These are phyloP conservation scores for Ceratocystis destructans DNA, from an alignment of 2,329 filamentous ascomycete genomes.

Conservation along the genomic window DNA sequence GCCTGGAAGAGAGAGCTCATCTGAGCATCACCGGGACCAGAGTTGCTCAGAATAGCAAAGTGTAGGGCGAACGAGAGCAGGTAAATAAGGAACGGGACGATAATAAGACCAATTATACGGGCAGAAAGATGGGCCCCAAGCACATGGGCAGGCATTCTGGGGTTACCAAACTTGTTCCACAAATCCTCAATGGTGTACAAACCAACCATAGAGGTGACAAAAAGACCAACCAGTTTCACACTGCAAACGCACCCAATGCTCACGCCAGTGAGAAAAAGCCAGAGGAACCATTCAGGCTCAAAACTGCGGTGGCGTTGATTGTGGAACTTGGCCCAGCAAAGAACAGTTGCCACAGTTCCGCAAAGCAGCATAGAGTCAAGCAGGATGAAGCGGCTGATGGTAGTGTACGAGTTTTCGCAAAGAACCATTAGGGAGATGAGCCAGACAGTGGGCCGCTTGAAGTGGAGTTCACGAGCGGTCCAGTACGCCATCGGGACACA, in stretches of 20 bases:
- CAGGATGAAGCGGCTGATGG: conserved; percentile 95
- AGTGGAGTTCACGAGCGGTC: conserved; percentile 80
- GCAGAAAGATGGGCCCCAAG: conserved; percentile 67
- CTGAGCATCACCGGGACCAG: conserved; percentile 93
- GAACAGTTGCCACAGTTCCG: conserved; percentile 93
- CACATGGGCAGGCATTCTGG: conserved; percentile 72
- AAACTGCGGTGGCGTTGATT: conserved; percentile 75
- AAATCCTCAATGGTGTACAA: conserved; percentile 93
- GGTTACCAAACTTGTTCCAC: conserved; percentile 94
- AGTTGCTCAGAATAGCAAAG: conserved; percentile 85
- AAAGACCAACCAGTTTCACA: conserved; percentile 95
- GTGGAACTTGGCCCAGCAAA: conserved; percentile 97
- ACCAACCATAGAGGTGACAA: conserved; percentile 87
- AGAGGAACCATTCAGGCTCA: conserved; percentile 81
- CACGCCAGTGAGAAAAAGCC: conserved; percentile 84
- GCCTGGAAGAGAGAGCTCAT: conserved; percentile 99
- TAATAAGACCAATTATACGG: conserved; percentile 72
- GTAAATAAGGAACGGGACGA: conserved; percentile 83
- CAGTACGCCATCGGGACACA: conserved; percentile 92
- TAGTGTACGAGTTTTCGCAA: conserved; percentile 98
- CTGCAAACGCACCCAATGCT: conserved; percentile 98
- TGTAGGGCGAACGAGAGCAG: conserved; percentile 91
- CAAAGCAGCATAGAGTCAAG: conserved; percentile 97
- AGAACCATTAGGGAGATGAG: conserved; percentile 92
- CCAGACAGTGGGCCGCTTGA: conserved; percentile 81